Percentiles rank a stretch among this genome's conserved stretches.
Conservation (phyloP, 306 rosid genomes). For the Astragalus glycyphyllos region DNA sequence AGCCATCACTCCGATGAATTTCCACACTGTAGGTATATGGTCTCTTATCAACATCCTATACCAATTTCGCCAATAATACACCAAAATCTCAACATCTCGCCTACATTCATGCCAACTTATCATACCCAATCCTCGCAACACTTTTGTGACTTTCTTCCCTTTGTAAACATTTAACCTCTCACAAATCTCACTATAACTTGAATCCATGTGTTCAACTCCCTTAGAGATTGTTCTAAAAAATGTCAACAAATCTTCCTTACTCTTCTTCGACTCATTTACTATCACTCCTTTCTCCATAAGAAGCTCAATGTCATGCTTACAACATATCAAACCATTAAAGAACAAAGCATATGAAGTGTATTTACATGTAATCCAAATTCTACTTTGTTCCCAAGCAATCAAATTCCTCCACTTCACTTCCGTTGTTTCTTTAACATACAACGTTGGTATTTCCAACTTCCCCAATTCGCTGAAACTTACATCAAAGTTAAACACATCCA, state of each 20-base stretch:
- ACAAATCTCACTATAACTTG: constrained; percentile 21
- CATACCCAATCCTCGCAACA: background rate
- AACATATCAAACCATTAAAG: constrained; percentile 23
- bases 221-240: background rate
- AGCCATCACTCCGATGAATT: constrained; percentile 39
- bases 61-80: constrained; percentile 25
- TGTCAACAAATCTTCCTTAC: background rate
- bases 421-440: constrained; percentile 1
- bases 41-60: constrained; percentile 24
- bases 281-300: background rate
- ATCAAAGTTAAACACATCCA: constrained; percentile 10
- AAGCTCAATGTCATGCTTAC: constrained; percentile 15
- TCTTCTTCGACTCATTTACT: constrained; percentile 1
- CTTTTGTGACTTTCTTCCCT: background rate
- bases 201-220: constrained; percentile 36
- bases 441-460: background rate
- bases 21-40: constrained; percentile 43
- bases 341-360: constrained; percentile 33
- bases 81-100: background rate
- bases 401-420: constrained; percentile 29
- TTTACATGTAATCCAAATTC: constrained; percentile 20
- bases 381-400: constrained; percentile 36
- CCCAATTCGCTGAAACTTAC: constrained; percentile 5
- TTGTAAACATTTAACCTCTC: background rate
- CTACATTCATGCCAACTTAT: constrained; percentile 19